These are phyloP conservation scores for Rasamsonia emersonii DNA, from an alignment of 2,329 filamentous ascomycete genomes.

Conservation along the genomic window DNA sequence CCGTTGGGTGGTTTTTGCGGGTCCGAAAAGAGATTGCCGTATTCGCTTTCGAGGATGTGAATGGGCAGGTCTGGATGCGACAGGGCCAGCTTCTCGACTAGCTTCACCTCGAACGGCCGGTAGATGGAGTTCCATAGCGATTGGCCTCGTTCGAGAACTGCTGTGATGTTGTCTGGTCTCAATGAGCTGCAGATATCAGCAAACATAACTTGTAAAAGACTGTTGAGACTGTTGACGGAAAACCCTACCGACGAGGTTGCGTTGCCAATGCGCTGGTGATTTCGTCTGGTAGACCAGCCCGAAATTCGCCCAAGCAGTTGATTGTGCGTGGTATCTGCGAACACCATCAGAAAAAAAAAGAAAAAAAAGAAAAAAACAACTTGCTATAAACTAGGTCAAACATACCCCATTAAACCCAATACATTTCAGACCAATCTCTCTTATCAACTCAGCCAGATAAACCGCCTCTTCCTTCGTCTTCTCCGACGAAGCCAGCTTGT, in stretches of 20 bases:
- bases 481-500: constrained; percentile 34
- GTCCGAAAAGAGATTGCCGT: constrained; percentile 64
- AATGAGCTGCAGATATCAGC: constrained; percentile 28
- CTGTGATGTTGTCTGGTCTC: constrained; percentile 45
- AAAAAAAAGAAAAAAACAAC: too few species aligned
- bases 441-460: constrained; percentile 31
- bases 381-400: not conserved
- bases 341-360: too few species aligned
- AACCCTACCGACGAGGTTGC: constrained; percentile 4
- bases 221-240: not conserved
- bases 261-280: constrained; percentile 11
- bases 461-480: constrained; percentile 18
- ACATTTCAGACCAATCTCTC: constrained; percentile 40
- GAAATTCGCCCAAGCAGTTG: constrained; percentile 69
- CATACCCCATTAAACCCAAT: constrained; percentile 35
- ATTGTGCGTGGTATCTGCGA: constrained; percentile 64
- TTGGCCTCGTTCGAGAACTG: constrained; percentile 50
- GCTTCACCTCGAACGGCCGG: constrained; percentile 62
- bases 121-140: constrained; percentile 71
- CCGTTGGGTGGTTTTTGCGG: constrained; percentile 42
- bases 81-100: constrained; percentile 60
- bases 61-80: constrained; percentile 76
- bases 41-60: constrained; percentile 67
- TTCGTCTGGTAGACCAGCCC: constrained; percentile 50
- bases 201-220: not conserved